Conservation (phyloP, 2,329 filamentous ascomycete genomes). For the Scedosporium boydii region DNA sequence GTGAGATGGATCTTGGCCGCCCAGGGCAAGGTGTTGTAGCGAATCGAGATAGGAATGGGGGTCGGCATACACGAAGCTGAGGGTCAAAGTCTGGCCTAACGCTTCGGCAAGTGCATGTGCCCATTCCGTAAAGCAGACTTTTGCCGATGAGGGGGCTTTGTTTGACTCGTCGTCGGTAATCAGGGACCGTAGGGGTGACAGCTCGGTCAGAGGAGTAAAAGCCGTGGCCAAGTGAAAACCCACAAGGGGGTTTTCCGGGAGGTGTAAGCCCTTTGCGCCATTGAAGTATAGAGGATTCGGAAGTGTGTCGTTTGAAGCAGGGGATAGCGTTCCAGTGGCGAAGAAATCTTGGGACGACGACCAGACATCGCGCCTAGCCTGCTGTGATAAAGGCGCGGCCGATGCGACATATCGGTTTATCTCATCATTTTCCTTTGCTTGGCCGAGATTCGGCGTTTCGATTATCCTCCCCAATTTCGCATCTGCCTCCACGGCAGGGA, state of each 20-base stretch:
- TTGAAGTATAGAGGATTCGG: slow-evolving; percentile 3
- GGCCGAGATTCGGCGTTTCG: background rate
- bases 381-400: slow-evolving; percentile 1
- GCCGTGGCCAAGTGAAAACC: slow-evolving; percentile 49
- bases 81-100: slow-evolving; percentile 17
- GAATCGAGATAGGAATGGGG: slow-evolving; percentile 41
- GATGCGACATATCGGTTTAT: slow-evolving; percentile 1
- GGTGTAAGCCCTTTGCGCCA: background rate
- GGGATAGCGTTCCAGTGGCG: background rate
- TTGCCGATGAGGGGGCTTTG: slow-evolving; percentile 24
- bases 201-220: slow-evolving; percentile 25
- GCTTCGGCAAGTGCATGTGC: slow-evolving; percentile 25
- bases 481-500: background rate
- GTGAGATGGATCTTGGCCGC: slow-evolving; percentile 24
- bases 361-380: slow-evolving; percentile 4
- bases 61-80: slow-evolving; percentile 40
- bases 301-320: background rate
- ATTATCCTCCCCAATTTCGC: background rate
- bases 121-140: slow-evolving; percentile 38
- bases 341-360: background rate
- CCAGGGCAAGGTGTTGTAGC: slow-evolving; percentile 29
- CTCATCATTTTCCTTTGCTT: background rate
- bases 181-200: slow-evolving; percentile 26
- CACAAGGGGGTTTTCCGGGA: slow-evolving; percentile 32
- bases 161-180: slow-evolving; percentile 9